phyloP scores from a whole-genome alignment of 345 rosid genomes.

The Eucalyptus regnans region DNA sequence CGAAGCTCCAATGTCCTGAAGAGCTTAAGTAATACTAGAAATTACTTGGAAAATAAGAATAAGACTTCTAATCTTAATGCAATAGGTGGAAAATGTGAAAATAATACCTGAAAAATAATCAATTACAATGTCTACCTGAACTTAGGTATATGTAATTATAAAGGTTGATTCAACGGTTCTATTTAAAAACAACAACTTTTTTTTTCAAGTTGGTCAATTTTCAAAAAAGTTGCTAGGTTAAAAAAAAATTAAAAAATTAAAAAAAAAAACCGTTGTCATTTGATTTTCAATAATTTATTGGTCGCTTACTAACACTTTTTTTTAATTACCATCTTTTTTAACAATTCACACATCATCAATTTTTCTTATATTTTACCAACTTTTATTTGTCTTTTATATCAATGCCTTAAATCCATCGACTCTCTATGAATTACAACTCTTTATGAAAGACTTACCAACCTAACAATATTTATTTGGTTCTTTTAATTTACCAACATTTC shows the following conservation, averaged over 20 bases:
- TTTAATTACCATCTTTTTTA: too few species aligned
- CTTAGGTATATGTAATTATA: neutral
- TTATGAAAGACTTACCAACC: too few species aligned
- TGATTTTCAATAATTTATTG: too few species aligned
- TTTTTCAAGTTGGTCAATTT: neutral
- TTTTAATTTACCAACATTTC: too few species aligned
- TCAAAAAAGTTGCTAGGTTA: neutral
- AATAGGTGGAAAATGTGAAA: neutral
- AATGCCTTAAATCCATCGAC: too few species aligned
- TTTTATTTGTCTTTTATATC: too few species aligned
- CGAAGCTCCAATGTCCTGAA: slow-evolving; percentile 10
- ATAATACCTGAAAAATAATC: neutral
- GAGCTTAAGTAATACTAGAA: neutral
- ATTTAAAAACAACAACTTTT: neutral
- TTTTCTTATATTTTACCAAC: too few species aligned
- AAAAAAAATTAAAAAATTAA: too few species aligned
- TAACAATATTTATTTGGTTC: neutral
- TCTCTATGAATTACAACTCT: too few species aligned
- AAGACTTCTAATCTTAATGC: neutral
- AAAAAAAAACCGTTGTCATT: too few species aligned
- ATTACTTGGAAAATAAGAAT: neutral
- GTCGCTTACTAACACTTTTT: too few species aligned
- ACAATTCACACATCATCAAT: too few species aligned
- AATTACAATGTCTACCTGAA: neutral
- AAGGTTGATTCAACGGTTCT: neutral